Conservation (phyloP, 2,329 filamentous ascomycete species). For the Didymella sp. region DNA sequence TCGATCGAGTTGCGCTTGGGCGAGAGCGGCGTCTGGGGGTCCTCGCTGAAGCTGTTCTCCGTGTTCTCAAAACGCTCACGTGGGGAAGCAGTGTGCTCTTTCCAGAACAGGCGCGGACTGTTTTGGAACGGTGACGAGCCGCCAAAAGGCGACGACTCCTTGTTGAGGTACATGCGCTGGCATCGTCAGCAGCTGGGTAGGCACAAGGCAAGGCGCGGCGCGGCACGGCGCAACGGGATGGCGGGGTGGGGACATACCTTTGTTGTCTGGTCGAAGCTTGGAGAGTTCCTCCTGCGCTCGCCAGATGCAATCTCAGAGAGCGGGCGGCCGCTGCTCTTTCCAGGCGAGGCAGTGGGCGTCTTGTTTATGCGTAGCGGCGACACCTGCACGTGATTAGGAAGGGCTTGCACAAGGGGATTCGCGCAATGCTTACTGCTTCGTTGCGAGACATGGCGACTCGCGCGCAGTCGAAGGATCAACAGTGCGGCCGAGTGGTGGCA, state of each 20-base stretch:
- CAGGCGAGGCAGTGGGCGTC: slow-evolving; percentile 66
- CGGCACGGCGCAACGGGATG: background rate
- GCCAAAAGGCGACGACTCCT: slow-evolving; percentile 80
- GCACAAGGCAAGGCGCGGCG: slow-evolving; percentile 2
- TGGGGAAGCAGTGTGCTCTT: slow-evolving; percentile 71
- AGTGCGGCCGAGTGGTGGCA: slow-evolving; percentile 3
- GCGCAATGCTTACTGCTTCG: slow-evolving; percentile 48
- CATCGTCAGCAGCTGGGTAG: slow-evolving; percentile 29
- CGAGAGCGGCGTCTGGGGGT: slow-evolving; percentile 71
- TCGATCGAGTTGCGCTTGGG: slow-evolving; percentile 90
- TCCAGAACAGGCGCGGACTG: slow-evolving; percentile 91
- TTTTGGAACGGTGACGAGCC: slow-evolving; percentile 76
- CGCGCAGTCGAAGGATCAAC: background rate
- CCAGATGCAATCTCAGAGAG: slow-evolving; percentile 88
- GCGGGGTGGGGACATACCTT: slow-evolving; percentile 62
- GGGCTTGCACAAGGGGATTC: background rate
- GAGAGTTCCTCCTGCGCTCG: slow-evolving; percentile 87
- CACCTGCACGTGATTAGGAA: slow-evolving; percentile 58
- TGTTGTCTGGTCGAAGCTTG: slow-evolving; percentile 79
- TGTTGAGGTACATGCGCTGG: slow-evolving; percentile 72
- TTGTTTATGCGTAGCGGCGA: slow-evolving; percentile 83
- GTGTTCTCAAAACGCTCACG: slow-evolving; percentile 72
- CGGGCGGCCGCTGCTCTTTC: slow-evolving; percentile 68
- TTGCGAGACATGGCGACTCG: slow-evolving; percentile 48
- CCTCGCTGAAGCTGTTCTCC: slow-evolving; percentile 51